Percentiles rank a stretch among this genome's conserved stretches.
These are phyloP conservation scores for Diaporthe amygdali DNA, from an alignment of 2,329 filamentous ascomycete species.

Conservation along the genomic window DNA sequence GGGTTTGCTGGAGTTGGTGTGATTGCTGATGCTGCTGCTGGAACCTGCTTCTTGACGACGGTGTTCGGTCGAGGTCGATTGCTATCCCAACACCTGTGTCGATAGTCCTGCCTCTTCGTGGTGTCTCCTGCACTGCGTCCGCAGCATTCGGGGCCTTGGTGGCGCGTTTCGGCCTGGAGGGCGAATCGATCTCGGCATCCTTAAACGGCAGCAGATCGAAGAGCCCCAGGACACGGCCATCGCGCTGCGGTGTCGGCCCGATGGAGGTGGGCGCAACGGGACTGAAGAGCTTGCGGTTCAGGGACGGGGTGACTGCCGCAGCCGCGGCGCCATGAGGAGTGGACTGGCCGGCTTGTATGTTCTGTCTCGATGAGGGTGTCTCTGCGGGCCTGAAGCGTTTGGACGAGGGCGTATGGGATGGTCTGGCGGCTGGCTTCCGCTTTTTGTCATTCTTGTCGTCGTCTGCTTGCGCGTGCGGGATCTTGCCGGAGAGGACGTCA, in stretches of 20 bases:
- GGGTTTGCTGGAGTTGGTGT: conserved; percentile 35
- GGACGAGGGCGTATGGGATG: conserved; percentile 50
- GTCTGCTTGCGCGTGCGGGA: conserved; percentile 31
- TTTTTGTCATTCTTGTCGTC: conserved; percentile 43
- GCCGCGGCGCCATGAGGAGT: conserved; percentile 29
- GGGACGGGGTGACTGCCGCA: conserved; percentile 59
- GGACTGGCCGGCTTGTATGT: conserved; percentile 25
- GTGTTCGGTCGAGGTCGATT: conserved; percentile 50
- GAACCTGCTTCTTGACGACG: conserved; percentile 56
- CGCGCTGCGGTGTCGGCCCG: conserved; percentile 80
- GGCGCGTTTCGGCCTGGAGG: conserved; percentile 47
- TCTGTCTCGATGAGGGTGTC: conserved; percentile 47
- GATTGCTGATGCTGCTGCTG: conserved; percentile 48
- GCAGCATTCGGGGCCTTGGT: conserved; percentile 40
- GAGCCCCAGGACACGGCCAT: conserved; percentile 77
- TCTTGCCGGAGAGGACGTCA: conserved; percentile 61
- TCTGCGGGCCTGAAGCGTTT: conserved; percentile 54
- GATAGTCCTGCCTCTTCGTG: conserved; percentile 47
- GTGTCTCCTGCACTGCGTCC: conserved; percentile 46
- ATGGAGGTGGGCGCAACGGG: conserved; percentile 65
- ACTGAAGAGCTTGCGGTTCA: conserved; percentile 64
- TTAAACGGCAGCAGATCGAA: conserved; percentile 71
- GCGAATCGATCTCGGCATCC: conserved; percentile 48
- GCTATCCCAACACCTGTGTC: conserved; percentile 10
- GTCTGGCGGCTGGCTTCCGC: conserved; percentile 43